phyloP scores from a whole-genome alignment of 805 yeast genomes.

The Lipomyces sp. region DNA sequence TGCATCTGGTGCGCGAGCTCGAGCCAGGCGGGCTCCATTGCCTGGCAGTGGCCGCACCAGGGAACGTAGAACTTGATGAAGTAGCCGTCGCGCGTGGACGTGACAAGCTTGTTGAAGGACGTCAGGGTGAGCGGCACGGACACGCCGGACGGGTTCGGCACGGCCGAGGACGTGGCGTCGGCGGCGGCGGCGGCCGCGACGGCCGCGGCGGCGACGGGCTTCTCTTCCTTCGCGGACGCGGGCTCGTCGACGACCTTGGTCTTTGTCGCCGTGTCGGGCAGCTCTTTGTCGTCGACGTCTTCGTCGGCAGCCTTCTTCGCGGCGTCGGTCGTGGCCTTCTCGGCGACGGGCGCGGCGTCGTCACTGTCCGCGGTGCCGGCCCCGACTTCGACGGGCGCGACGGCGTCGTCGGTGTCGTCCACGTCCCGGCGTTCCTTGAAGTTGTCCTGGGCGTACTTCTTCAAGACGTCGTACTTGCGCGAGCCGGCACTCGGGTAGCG shows the following conservation, averaged over 20 bases:
- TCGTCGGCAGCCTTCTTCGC: conserved; percentile 6
- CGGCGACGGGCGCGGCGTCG: conserved; percentile 1
- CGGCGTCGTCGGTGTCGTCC: neutral
- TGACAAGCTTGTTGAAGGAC: conserved; percentile 34
- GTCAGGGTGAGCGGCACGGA: conserved; percentile 35
- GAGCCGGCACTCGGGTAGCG: conserved; percentile 20
- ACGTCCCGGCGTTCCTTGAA: neutral
- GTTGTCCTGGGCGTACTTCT: conserved; percentile 14
- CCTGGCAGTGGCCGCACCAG: conserved; percentile 41
- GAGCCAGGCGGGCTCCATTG: conserved; percentile 40
- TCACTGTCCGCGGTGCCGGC: neutral
- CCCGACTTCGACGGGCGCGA: neutral
- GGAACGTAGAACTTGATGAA: conserved; percentile 44
- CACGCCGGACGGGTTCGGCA: conserved; percentile 39
- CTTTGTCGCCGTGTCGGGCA: too few relatives aligned
- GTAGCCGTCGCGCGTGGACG: conserved; percentile 39
- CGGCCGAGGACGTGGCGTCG: conserved; percentile 3
- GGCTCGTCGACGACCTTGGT: conserved; percentile 9
- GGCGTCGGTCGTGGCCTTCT: conserved; percentile 2
- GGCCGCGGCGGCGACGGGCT: conserved; percentile 10
- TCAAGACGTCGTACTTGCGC: conserved; percentile 19
- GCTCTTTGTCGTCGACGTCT: neutral
- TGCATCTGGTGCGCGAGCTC: conserved; percentile 36
- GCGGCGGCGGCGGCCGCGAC: conserved; percentile 6
- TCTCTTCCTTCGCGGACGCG: conserved; percentile 12